Conservation (phyloP, 164 flowering plant genomes). For the Aristolochia californica region DNA sequence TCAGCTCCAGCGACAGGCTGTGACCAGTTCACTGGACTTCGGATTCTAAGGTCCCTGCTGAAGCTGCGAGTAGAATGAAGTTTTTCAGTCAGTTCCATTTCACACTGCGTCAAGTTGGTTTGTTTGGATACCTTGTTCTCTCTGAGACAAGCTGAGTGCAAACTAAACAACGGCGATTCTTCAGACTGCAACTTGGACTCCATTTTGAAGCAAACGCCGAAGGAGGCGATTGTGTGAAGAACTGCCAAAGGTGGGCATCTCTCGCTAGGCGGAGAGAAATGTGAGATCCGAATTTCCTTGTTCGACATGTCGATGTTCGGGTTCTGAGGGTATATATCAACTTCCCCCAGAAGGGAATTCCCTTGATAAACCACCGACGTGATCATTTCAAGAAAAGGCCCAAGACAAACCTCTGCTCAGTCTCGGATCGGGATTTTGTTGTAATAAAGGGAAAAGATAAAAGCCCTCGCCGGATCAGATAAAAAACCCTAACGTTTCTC, state of each 20-base stretch:
- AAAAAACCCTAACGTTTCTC: too few species aligned
- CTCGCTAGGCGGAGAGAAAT: conserved; percentile 76
- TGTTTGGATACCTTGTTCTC: conserved; percentile 78
- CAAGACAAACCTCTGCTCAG: not conserved
- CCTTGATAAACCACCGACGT: conserved; percentile 62
- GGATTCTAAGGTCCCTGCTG: not conserved
- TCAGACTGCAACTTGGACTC: conserved; percentile 36
- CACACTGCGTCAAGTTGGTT: not conserved
- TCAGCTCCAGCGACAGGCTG: too few species aligned
- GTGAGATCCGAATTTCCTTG: conserved; percentile 58
- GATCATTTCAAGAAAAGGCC: conserved; percentile 23
- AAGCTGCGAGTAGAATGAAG: not conserved
- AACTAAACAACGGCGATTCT: conserved; percentile 48
- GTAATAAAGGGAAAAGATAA: not conserved
- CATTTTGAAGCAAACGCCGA: conserved; percentile 85
- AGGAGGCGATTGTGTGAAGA: conserved; percentile 59
- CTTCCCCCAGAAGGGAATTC: conserved; percentile 73
- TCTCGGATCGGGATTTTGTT: not conserved
- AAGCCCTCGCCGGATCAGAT: too few species aligned
- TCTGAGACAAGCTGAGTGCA: conserved; percentile 80
- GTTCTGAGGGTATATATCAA: conserved; percentile 46
- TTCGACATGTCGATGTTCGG: conserved; percentile 24
- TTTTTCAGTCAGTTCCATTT: not conserved
- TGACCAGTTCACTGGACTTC: too few species aligned
- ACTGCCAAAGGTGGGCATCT: conserved; percentile 97